phyloP scores from a whole-genome alignment of 495 filamentous ascomycete species.

The Hypoxylon perforatum region DNA sequence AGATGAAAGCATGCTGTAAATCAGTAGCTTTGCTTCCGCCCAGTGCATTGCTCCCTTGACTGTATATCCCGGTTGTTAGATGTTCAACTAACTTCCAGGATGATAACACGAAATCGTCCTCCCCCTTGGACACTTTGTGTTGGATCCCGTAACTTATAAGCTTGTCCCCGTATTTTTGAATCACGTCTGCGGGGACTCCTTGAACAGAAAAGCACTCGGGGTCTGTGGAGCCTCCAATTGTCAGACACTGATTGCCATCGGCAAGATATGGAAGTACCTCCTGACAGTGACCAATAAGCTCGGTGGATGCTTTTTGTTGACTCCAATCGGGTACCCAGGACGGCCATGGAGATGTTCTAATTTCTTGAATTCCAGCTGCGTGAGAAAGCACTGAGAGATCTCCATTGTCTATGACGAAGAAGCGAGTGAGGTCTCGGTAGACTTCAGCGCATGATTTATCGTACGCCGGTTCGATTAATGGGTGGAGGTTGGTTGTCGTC shows the following conservation, averaged over 20 bases:
- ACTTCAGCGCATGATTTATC: slow-evolving; percentile 14
- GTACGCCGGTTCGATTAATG: slow-evolving; percentile 33
- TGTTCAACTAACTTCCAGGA: slow-evolving; percentile 25
- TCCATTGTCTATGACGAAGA: slow-evolving; percentile 29
- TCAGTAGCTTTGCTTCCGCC: too few relatives aligned
- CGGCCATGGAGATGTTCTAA: slow-evolving; percentile 20
- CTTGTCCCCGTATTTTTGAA: slow-evolving; percentile 29
- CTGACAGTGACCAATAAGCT: slow-evolving; percentile 15
- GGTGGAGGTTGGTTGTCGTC: slow-evolving; percentile 15
- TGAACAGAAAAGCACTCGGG: slow-evolving; percentile 18
- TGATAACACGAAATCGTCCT: slow-evolving; percentile 23
- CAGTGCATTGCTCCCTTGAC: not conserved
- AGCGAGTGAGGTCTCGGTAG: slow-evolving; percentile 26
- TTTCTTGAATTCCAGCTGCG: slow-evolving; percentile 25
- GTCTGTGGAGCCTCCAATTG: slow-evolving; percentile 20
- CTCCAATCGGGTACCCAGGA: slow-evolving; percentile 37
- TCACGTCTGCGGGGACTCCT: slow-evolving; percentile 14
- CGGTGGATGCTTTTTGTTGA: slow-evolving; percentile 19
- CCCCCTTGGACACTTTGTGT: slow-evolving; percentile 19
- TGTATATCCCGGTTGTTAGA: not conserved
- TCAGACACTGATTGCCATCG: slow-evolving; percentile 12
- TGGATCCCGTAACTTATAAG: slow-evolving; percentile 28
- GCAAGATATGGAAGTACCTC: slow-evolving; percentile 19
- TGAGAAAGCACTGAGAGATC: slow-evolving; percentile 29
- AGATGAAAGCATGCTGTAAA: slow-evolving; percentile 23